phyloP scores from a whole-genome alignment of 805 yeast species.

The Starmerella bacillaris region DNA sequence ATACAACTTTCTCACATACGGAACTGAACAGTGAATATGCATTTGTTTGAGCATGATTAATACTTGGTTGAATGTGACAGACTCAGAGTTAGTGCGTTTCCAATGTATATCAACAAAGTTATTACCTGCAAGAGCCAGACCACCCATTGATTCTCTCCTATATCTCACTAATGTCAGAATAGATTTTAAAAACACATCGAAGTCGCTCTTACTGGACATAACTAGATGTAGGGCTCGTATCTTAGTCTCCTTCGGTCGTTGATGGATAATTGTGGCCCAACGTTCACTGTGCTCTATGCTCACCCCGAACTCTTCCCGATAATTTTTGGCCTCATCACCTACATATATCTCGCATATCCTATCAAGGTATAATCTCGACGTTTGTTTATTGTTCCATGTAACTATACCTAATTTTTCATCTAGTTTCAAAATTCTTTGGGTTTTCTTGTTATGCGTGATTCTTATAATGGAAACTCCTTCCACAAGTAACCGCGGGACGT shows the following conservation, averaged over 20 bases:
- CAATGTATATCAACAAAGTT: conserved; percentile 49
- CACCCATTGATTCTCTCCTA: conserved; percentile 43
- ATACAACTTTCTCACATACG: conserved; percentile 34
- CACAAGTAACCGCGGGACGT: conserved; percentile 11
- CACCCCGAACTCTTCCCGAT: conserved; percentile 67
- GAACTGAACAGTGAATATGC: conserved; percentile 53
- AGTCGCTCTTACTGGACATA: conserved; percentile 36
- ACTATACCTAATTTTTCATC: conserved; percentile 39
- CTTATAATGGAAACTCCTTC: conserved; percentile 45
- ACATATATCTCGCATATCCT: conserved; percentile 43
- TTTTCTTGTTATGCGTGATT: conserved; percentile 52
- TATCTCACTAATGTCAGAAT: conserved; percentile 37
- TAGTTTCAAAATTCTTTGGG: conserved; percentile 38
- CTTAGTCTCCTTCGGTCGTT: conserved; percentile 37
- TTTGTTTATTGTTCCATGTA: conserved; percentile 35
- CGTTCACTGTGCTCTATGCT: conserved; percentile 42
- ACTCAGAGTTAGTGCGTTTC: conserved; percentile 21
- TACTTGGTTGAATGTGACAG: conserved; percentile 44
- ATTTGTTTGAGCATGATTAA: conserved; percentile 44
- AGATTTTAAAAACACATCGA: conserved; percentile 37
- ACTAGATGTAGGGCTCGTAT: conserved; percentile 66
- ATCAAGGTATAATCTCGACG: conserved; percentile 36
- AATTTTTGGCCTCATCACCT: conserved; percentile 61
- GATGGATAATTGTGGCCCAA: conserved; percentile 74
- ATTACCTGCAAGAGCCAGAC: conserved; percentile 45